Percentiles rank a stretch among this genome's conserved stretches.
Evolutionary conservation across 1,284 basidiomycete species (phyloP).

Genomic region (Ceraceosorus bombacis): DNA sequence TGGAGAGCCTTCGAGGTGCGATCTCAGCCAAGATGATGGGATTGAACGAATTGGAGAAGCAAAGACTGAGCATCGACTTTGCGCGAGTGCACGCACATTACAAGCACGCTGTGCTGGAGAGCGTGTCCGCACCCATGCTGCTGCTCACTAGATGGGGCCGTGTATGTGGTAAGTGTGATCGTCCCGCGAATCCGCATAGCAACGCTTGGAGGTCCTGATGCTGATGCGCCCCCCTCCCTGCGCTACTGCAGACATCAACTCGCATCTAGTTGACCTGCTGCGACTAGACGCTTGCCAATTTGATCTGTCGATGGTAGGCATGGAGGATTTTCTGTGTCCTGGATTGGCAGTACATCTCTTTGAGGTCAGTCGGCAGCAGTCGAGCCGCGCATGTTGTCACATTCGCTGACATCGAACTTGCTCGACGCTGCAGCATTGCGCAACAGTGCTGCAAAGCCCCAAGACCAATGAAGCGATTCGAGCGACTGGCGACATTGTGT

Average conservation of each 20-base stretch:
- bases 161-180: neutral
- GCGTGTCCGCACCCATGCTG: neutral
- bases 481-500: neutral
- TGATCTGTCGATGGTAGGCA: neutral
- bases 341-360: neutral
- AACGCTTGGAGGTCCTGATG: neutral
- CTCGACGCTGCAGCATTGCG: neutral
- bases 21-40: neutral
- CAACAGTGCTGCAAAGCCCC: neutral
- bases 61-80: neutral
- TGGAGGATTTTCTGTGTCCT: neutral
- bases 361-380: neutral
- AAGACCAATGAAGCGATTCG: neutral
- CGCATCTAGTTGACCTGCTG: neutral
- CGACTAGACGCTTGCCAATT: neutral
- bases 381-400: neutral
- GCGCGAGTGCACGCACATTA: neutral
- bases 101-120: conserved; percentile 1
- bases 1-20: neutral
- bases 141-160: neutral
- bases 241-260: neutral
- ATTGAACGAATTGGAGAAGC: neutral
- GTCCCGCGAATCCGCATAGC: neutral
- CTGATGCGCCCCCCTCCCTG: neutral
- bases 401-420: neutral